A percentile compares a stretch with the other conserved stretches of the same genome.
Conservation (phyloP, 2,329 filamentous ascomycete species). For the Thermochaetoides dissita region DNA sequence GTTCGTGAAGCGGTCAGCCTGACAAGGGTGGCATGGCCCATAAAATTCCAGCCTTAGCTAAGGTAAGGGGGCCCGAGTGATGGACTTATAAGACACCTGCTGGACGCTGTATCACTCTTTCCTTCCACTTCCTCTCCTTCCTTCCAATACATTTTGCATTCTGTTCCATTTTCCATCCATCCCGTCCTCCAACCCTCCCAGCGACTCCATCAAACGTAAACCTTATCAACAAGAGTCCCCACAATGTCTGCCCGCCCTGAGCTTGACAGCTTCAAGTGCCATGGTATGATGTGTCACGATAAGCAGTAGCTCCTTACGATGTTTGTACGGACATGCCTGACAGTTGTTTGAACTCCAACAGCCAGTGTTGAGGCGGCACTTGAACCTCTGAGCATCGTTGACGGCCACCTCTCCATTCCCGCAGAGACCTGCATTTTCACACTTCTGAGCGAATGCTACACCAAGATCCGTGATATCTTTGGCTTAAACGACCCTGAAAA, state of each 20-base stretch:
- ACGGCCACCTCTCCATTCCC: constrained; percentile 18
- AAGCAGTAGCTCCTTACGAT: background rate
- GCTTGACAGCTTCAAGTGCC: constrained; percentile 1
- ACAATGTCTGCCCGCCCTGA: constrained; percentile 2
- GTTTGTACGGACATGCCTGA: background rate
- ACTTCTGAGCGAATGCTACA: constrained; percentile 16
- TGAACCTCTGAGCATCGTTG: constrained; percentile 16
- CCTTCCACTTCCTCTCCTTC: too few species aligned
- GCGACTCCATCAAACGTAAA: too few species aligned
- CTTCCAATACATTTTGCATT: too few species aligned
- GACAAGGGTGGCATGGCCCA: too few species aligned
- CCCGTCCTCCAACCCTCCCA: too few species aligned
- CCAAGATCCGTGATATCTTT: constrained; percentile 14
- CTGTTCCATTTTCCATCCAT: too few species aligned
- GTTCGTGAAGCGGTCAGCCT: too few species aligned
- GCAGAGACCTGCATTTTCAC: constrained; percentile 16
- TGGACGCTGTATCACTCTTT: too few species aligned
- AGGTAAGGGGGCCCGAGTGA: too few species aligned
- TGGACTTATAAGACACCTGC: too few species aligned
- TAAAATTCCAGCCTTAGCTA: too few species aligned
- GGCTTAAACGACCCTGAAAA: constrained; percentile 10
- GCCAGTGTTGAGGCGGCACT: constrained; percentile 19
- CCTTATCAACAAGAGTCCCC: background rate
- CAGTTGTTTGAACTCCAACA: constrained; percentile 6
- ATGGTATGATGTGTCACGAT: constrained; percentile 1